Base-by-base conservation (phyloP, 768 basidiomycete species). In the Naganishia antarctica region DNA sequence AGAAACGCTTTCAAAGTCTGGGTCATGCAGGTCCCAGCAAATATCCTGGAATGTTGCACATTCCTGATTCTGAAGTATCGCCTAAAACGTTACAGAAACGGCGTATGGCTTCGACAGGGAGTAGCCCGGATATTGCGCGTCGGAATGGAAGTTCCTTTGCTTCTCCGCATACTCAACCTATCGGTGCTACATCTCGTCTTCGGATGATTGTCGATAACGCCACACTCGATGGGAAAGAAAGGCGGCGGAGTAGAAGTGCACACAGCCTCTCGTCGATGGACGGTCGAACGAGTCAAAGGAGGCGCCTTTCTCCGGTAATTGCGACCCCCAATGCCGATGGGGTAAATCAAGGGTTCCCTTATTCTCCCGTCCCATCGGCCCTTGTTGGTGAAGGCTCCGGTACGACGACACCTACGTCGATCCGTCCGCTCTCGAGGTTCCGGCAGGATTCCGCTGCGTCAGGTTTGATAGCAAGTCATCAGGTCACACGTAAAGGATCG, bases 1-100 rank as follows among this genome's bases (percentile, higher is more conserved):
- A 37, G 32, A 34, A 53, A 37, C 31, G 50, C 11, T 15, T n/a
- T 1, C 50, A 53, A 4, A 28, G n/a, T 26, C 40, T 34, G 6
- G 21, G 34, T 9, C 18, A 40, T n/a, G 34, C 37, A 3, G 53
- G 53, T 15, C 53, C 53, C 5, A 57, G 53, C 26, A 13, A 34
- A 29, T 57, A 57, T 21, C 53, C 53, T 40, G 53, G 53, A 11
- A 57, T 57, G 53, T 37, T 57, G 3, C 53, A 57, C 21, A 37
- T 57, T 6, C 37, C 51, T 9, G 31, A 31, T 57, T n/a, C 37
- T 4, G n/a, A 1, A 21, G 18, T 40, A 28, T 57, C 53, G n/a
- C 53, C 53, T 12, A 37, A 25, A 9, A 57, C 37, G 7, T 32
- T 26, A 3, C 34, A n/a, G n/a, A 32, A 37, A 25, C 53, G 37